Percentiles rank a stretch among this genome's conserved stretches.
Conservation (phyloP, 2,329 filamentous ascomycete genomes). For the Fusarium sp. region DNA sequence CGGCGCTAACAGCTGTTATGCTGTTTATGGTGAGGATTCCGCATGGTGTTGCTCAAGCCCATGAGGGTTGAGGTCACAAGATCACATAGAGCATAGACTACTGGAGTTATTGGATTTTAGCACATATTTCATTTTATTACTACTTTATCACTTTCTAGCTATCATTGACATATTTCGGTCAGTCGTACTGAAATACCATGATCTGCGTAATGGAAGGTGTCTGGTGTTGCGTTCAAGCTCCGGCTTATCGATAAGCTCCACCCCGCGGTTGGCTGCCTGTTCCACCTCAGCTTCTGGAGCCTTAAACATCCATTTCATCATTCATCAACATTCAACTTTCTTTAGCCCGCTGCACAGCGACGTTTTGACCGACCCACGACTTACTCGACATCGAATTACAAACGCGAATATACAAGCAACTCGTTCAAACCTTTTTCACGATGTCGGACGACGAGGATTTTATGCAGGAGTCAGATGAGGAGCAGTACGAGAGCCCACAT, state of each 20-base stretch:
- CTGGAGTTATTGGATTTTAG: fast-evolving
- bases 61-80: neutral
- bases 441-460: slow-evolving; percentile 68
- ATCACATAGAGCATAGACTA: fast-evolving
- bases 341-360: neutral
- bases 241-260: slow-evolving; percentile 46
- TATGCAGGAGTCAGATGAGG: slow-evolving; percentile 63
- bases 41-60: slow-evolving; percentile 32
- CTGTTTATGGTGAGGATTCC: slow-evolving; percentile 52
- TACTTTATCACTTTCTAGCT: neutral
- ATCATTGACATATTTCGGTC: too few relatives aligned
- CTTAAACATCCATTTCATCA: slow-evolving; percentile 24
- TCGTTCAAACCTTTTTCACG: slow-evolving; percentile 20
- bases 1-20: slow-evolving; percentile 48
- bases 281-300: slow-evolving; percentile 40
- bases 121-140: neutral
- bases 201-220: too few relatives aligned
- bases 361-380: neutral
- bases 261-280: slow-evolving; percentile 44
- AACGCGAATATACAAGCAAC: neutral
- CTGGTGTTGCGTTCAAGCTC: neutral
- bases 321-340: slow-evolving; percentile 23
- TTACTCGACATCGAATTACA: neutral
- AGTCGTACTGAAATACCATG: too few relatives aligned
- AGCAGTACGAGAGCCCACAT: slow-evolving; percentile 53